These are phyloP conservation scores for Fusarium papillatum DNA, from an alignment of 2,329 filamentous ascomycete species.

Conservation along the genomic window DNA sequence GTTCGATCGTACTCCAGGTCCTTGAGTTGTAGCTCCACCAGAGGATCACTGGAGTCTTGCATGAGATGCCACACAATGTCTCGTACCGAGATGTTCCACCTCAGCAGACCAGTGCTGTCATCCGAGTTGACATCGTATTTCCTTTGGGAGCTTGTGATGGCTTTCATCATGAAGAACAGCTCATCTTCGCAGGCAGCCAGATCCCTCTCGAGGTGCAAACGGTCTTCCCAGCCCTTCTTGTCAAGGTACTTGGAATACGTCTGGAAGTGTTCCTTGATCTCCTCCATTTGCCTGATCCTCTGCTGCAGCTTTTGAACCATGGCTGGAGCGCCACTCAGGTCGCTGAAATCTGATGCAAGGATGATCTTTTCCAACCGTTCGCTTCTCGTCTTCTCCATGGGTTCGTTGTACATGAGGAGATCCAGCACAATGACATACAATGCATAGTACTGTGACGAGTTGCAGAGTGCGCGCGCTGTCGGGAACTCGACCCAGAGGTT, in stretches of 20 bases:
- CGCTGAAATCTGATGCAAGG: constrained; percentile 98
- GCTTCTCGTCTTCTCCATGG: constrained; percentile 95
- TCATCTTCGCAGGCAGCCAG: constrained; percentile 94
- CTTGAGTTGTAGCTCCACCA: constrained; percentile 93
- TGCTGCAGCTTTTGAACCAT: constrained; percentile 94
- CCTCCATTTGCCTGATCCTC: constrained; percentile 92
- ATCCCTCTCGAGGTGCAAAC: constrained; percentile 90
- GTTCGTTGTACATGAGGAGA: constrained; percentile 95
- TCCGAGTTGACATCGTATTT: constrained; percentile 78
- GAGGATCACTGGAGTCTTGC: constrained; percentile 85
- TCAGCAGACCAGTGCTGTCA: constrained; percentile 83
- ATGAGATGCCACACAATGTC: constrained; percentile 99
- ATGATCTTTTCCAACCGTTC: constrained; percentile 99
- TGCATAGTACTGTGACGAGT: constrained; percentile 97
- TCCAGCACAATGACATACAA: constrained; percentile 99
- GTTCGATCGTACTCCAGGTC: constrained; percentile 95
- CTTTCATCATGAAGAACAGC: constrained; percentile 99
- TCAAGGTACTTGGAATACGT: constrained; percentile 91
- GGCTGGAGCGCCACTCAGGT: constrained; percentile 91
- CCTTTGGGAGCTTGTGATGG: constrained; percentile 95
- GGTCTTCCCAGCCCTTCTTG: constrained; percentile 91
- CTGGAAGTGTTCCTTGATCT: constrained; percentile 97
- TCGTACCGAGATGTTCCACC: constrained; percentile 93
- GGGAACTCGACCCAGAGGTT: constrained; percentile 98
- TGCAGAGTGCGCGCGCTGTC: constrained; percentile 93